Base-by-base conservation (phyloP, 768 basidiomycete genomes). In the Mycena latifolia region DNA sequence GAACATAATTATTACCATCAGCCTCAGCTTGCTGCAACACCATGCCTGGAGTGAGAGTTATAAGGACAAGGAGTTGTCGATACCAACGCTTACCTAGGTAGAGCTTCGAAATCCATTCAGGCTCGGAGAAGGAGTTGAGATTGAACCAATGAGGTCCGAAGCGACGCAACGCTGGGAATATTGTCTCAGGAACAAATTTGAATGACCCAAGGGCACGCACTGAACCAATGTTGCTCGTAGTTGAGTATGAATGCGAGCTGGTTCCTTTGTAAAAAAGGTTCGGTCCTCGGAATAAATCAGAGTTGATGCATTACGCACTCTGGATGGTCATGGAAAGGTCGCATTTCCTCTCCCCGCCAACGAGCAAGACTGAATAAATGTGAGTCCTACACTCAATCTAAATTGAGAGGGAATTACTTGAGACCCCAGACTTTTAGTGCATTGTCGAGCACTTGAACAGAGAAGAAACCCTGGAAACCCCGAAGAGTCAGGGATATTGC, bases 211-310 rank as follows among this genome's bases (percentile, higher is more conserved):
- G 33, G 95, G 81, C 3, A 11, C 94, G 28, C 25, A 63, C 62
- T 91, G 74, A 93, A 93, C 96, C 96, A 98, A 72, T 97, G 96
- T 57, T 93, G 89, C 51, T 91, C 82, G 48, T 91, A 85, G 74
- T 98, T 94, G 35, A 98, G 85, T 61, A 98, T 90, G 74, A 96
- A 98, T 3, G 89, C 96, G 33, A 92, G 85, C 75, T 97, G 94
- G 9, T 85, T 82, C 72, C 95, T 96, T 63, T 24, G 11, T 45
- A 12, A 17, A 58, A 15, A 47, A 27, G 22, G 14, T 35, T 33
- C 7, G 27, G n/a, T 57, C 29, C 27, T n/a, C n/a, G 55, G 14
- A 33, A 25, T 14, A 31, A 7, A n/a, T 9, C 24, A 9, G n/a
- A 39, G 15, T 10, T 5, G 14, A 8, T 55, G 43, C 27, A n/a